Evolutionary conservation across 306 rosid genomes (phyloP).

Genomic region (Pachyrhizus erosus): DNA sequence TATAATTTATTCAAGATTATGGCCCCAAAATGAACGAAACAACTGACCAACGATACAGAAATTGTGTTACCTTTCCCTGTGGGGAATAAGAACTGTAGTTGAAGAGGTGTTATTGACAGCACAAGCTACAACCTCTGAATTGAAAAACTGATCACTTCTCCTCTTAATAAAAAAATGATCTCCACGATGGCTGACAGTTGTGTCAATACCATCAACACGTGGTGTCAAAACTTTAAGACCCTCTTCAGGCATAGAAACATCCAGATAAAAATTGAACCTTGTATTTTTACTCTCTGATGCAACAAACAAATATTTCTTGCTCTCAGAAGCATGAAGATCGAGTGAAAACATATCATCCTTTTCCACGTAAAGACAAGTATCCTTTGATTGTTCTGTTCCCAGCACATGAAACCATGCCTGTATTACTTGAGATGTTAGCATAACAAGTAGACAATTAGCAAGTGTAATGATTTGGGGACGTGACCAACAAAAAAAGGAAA

Average conservation of each 20-base stretch:
- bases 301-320: constrained; percentile 83
- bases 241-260: constrained; percentile 73
- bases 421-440: constrained; percentile 32
- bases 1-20: constrained; percentile 3
- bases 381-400: constrained; percentile 79
- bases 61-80: constrained; percentile 75
- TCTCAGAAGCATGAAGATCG: constrained; percentile 80
- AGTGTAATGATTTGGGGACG: background rate
- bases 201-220: constrained; percentile 78
- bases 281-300: constrained; percentile 88
- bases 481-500: background rate
- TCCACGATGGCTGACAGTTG: constrained; percentile 83
- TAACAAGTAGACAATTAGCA: constrained; percentile 28
- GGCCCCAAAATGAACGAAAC: constrained; percentile 27
- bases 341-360: constrained; percentile 81
- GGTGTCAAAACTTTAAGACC: constrained; percentile 81
- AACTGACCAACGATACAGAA: constrained; percentile 29
- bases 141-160: constrained; percentile 77
- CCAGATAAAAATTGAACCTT: constrained; percentile 88
- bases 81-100: constrained; percentile 78
- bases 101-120: constrained; percentile 67
- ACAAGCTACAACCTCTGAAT: constrained; percentile 87
- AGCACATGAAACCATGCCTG: constrained; percentile 89
- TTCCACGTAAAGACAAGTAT: constrained; percentile 78
- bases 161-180: constrained; percentile 78